Percentiles rank a stretch among this genome's conserved stretches.
phyloP scores from a whole-genome alignment of 2,329 filamentous ascomycete genomes.

The Teratosphaeria nubilosa region DNA sequence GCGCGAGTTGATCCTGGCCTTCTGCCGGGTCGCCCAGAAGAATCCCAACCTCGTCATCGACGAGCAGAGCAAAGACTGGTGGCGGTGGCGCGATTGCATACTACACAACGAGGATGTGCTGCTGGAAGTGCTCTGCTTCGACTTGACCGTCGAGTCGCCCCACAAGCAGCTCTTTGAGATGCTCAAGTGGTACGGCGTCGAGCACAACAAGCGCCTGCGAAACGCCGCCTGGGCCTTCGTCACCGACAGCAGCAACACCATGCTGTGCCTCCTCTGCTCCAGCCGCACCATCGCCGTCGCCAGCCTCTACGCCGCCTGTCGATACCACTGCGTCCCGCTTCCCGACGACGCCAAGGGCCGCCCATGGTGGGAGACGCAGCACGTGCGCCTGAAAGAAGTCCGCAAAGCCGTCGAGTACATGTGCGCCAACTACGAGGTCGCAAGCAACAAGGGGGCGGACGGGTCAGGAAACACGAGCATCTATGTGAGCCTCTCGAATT shows the following conservation, averaged over 20 bases:
- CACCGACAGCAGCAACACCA: constrained; percentile 79
- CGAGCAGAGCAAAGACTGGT: constrained; percentile 96
- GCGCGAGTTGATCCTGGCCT: constrained; percentile 85
- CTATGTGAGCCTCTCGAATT: constrained; percentile 35
- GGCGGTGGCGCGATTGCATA: constrained; percentile 94
- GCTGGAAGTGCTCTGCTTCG: constrained; percentile 85
- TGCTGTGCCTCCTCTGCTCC: constrained; percentile 70
- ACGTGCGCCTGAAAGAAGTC: constrained; percentile 61
- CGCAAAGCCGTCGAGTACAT: constrained; percentile 66
- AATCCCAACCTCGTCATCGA: constrained; percentile 82
- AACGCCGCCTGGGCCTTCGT: constrained; percentile 90
- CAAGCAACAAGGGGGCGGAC: constrained; percentile 20
- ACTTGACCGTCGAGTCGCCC: constrained; percentile 80
- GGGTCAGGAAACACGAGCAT: constrained; percentile 29
- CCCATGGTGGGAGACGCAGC: constrained; percentile 79
- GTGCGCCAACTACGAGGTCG: constrained; percentile 43
- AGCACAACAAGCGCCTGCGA: constrained; percentile 70
- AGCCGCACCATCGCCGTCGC: constrained; percentile 74
- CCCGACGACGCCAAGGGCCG: constrained; percentile 61
- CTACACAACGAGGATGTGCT: constrained; percentile 86
- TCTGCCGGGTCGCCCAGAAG: constrained; percentile 90
- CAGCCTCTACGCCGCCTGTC: constrained; percentile 66
- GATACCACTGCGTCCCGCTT: constrained; percentile 63
- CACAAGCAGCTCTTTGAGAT: constrained; percentile 77
- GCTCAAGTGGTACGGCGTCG: constrained; percentile 60